Evolutionary conservation across 805 yeast genomes (phyloP).

Genomic region (Yamadazyma phyllophila): DNA sequence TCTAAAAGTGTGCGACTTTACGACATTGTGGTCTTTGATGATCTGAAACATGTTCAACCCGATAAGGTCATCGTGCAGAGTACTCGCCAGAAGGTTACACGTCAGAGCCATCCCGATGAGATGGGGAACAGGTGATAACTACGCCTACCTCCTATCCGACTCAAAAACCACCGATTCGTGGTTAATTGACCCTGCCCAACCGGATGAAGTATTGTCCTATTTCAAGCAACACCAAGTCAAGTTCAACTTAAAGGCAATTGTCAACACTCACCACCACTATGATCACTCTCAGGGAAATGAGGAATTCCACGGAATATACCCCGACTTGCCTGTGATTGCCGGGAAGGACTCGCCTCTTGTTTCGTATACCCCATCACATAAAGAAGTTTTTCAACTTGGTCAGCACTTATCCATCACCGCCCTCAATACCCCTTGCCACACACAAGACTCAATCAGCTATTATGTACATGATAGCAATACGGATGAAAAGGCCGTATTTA

Average conservation of each 20-base stretch:
- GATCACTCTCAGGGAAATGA: conserved; percentile 92
- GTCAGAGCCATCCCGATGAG: conserved; percentile 83
- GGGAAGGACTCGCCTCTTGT: conserved; percentile 82
- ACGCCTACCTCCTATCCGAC: conserved; percentile 77
- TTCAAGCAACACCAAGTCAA: conserved; percentile 41
- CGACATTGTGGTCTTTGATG: no score
- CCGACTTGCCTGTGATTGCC: conserved; percentile 66
- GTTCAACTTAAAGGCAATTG: conserved; percentile 66
- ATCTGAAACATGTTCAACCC: no score
- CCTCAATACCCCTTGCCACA: conserved; percentile 95
- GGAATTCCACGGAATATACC: conserved; percentile 38
- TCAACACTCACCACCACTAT: conserved; percentile 94
- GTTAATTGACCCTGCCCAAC: conserved; percentile 91
- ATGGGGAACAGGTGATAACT: conserved; percentile 93
- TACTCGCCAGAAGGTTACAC: conserved; percentile 85
- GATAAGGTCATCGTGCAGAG: no score
- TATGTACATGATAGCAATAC: conserved; percentile 63
- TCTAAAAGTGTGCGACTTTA: no score
- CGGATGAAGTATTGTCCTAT: conserved; percentile 55
- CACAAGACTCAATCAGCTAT: conserved; percentile 94
- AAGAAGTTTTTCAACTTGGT: conserved; percentile 63
- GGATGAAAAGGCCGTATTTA: conserved; percentile 72
- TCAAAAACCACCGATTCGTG: conserved; percentile 64
- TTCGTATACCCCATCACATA: conserved; percentile 64
- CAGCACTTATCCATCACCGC: conserved; percentile 65